phyloP scores from a whole-genome alignment of 192 early-diverging fungal genomes.

The Dimargaris xerosporica region DNA sequence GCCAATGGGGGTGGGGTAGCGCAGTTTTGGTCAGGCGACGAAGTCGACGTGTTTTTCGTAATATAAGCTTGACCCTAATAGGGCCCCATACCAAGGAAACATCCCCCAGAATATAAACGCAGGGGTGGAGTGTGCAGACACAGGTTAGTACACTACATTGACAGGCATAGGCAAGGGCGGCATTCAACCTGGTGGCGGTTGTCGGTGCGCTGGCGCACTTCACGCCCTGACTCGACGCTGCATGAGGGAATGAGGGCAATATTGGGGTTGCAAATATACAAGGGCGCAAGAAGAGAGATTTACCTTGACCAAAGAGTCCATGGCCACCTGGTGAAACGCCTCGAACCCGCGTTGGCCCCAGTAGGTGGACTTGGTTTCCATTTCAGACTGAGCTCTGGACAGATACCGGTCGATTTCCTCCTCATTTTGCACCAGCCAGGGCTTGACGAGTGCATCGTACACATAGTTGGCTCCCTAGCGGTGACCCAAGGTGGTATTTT shows the following conservation, averaged over 20 bases:
- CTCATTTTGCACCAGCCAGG: conserved; percentile 3
- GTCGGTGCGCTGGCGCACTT: not conserved
- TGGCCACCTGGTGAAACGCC: not conserved
- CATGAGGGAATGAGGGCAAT: too few relatives aligned
- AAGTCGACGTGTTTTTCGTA: not conserved
- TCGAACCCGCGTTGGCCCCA: conserved; percentile 8
- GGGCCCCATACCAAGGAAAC: not conserved
- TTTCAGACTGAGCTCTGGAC: not conserved
- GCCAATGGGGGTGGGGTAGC: not conserved
- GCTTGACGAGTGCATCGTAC: not conserved
- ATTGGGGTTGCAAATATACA: too few relatives aligned
- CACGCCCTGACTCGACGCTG: too few relatives aligned
- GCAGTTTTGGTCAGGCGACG: not conserved
- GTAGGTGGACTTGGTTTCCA: not conserved
- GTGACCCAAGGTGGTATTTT: too few relatives aligned
- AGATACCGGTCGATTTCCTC: conserved; percentile 5
- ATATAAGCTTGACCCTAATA: conserved; percentile 4
- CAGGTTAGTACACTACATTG: not conserved
- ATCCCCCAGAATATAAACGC: not conserved
- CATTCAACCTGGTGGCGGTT: not conserved
- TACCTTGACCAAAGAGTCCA: not conserved
- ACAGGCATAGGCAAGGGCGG: not conserved
- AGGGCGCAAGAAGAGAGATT: too few relatives aligned
- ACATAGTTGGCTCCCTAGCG: conserved; percentile 7
- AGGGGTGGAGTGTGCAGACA: not conserved